Evolutionary conservation across 805 yeast genomes (phyloP), one percentile per base, ranked within the genome.

Genomic region (Wickerhamiella vanderwaltii): DNA sequence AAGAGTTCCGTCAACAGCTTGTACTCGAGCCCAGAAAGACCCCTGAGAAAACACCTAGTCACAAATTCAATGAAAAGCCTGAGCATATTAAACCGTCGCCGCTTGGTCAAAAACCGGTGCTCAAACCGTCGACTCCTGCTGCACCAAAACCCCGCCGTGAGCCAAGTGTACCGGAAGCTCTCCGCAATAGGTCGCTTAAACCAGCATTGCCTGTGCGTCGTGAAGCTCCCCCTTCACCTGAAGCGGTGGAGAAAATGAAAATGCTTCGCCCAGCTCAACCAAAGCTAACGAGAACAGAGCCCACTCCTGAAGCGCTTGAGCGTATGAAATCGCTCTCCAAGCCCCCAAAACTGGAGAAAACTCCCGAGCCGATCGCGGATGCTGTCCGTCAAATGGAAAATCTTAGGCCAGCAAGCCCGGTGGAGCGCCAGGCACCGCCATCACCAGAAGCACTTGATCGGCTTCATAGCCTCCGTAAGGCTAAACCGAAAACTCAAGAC

Each of bases 381-480:
- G 41, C 34, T 4, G 6, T 22, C 18, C 20, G 22, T 6, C 16
- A 23, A n/a, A 25, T 29, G 13, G 24, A 30, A 17, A 29, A 16
- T 12, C 30, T 38, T 5, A 35, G 41, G 5, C 35, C 41, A 7
- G 22, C 35, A 29, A 23, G 24, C 18, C 25, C 35, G 4, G 17
- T 23, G 3, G 41, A 38, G 35, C 22, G 24, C 19, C 19, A 30
- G 30, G 29, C 41, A 11, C 41, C 41, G 7, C 41, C 41, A 5
- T 30, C 35, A 3, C 41, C 41, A 11, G 41, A 38, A 12, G 41
- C 41, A 3, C 32, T 38, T 24, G 41, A 38, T 18, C 24, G 30
- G 15, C 29, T 30, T 5, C 25, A 38, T 18, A 30, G 30, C 30
- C 29, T 38, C 6, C 35, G 41, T n/a, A 29, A 23, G 29, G 34